Evolutionary conservation across 177 flowering plant species (phyloP).

Genomic region (Vitis hybrid): DNA sequence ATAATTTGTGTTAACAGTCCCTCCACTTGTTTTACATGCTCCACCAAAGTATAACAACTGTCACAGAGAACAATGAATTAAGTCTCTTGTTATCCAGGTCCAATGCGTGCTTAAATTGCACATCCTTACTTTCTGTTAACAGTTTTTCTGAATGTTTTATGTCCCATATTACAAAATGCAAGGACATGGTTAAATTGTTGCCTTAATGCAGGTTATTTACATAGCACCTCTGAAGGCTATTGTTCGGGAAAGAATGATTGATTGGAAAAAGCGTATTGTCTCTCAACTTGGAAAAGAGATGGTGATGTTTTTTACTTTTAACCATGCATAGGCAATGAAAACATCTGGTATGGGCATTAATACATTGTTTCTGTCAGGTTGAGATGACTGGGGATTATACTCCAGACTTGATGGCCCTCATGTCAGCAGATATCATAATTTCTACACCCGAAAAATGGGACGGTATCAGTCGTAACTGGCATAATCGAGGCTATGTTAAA

Average conservation of each 20-base stretch:
- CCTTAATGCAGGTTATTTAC: constrained; percentile 76
- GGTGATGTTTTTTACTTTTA: constrained; percentile 37
- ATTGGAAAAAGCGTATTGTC: constrained; percentile 87
- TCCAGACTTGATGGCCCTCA: constrained; percentile 84
- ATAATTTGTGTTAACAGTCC: background rate
- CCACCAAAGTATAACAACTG: no score
- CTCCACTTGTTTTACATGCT: background rate
- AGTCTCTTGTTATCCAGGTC: no score
- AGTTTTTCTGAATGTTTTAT: background rate
- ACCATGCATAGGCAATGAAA: background rate
- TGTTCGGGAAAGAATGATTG: constrained; percentile 97
- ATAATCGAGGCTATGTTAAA: constrained; percentile 84
- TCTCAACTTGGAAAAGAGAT: constrained; percentile 83
- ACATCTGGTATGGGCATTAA: background rate
- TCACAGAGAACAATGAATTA: no score
- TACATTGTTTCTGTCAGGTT: constrained; percentile 50
- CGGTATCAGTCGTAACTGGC: constrained; percentile 99
- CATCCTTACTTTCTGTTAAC: background rate
- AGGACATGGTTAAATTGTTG: background rate
- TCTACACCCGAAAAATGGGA: constrained; percentile 99
- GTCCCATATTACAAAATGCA: background rate
- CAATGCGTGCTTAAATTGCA: background rate
- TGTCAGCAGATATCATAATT: constrained; percentile 91
- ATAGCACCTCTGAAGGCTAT: constrained; percentile 98
- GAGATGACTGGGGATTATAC: constrained; percentile 99